phyloP scores from a whole-genome alignment of 129 eudicot genomes.

The Logfia minima region DNA sequence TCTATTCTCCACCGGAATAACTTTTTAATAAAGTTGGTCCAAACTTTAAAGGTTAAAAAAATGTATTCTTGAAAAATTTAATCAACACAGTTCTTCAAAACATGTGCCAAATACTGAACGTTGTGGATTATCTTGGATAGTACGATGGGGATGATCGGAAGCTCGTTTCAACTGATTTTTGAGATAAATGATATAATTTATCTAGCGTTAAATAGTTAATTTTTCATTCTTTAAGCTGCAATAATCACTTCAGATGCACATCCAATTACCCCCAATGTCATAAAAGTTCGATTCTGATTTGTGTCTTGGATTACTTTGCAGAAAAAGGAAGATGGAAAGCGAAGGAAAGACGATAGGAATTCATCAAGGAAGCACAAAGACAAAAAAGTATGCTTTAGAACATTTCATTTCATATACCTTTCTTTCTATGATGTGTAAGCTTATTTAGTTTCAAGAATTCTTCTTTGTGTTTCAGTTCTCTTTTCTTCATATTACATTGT shows the following conservation, averaged over 20 bases:
- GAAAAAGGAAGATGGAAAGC: constrained; percentile 78
- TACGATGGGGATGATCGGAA: neutral
- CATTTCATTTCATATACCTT: neutral
- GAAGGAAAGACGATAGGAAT: constrained; percentile 62
- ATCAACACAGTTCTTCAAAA: neutral
- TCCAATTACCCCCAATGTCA: neutral
- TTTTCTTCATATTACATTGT: neutral
- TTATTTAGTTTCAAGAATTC: too few species aligned
- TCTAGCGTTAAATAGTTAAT: neutral
- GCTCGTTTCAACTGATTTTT: neutral
- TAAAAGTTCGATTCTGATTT: neutral
- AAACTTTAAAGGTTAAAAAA: neutral
- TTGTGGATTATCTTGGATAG: neutral
- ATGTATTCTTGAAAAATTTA: neutral
- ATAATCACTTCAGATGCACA: neutral
- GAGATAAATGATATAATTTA: neutral
- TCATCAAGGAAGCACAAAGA: constrained; percentile 68
- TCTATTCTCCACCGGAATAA: neutral
- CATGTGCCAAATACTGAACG: neutral
- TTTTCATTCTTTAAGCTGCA: neutral
- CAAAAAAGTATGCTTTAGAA: constrained; percentile 51
- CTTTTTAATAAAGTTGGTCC: neutral
- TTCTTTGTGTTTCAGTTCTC: neutral
- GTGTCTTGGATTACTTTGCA: constrained; percentile 30
- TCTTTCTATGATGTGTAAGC: neutral